phyloP scores from a whole-genome alignment of 371 early-diverging fungal genomes.

The Mucor velutinosus region DNA sequence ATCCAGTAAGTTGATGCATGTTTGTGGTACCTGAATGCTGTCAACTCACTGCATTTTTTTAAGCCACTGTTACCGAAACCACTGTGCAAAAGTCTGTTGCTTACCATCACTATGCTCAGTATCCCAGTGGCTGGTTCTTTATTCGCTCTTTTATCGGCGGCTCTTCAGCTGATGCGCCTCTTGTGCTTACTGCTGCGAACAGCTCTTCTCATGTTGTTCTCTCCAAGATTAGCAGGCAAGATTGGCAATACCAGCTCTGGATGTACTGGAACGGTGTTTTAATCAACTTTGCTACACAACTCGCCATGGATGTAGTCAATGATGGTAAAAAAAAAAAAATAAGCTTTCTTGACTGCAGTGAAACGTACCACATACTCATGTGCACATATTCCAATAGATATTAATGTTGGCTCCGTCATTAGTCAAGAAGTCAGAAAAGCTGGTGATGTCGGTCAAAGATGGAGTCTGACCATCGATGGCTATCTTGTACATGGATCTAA shows the following conservation, averaged over 20 bases:
- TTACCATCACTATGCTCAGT: conserved; percentile 43
- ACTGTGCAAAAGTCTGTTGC: conserved; percentile 32
- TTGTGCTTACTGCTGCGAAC: conserved; percentile 39
- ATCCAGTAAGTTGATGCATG: conserved; percentile 20
- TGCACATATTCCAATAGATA: conserved; percentile 6
- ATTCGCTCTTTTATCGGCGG: conserved; percentile 33
- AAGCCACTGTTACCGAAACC: conserved; percentile 26
- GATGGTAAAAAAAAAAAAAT: conserved; percentile 22
- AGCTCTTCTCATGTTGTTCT: conserved; percentile 18
- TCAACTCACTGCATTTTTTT: neutral
- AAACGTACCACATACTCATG: neutral
- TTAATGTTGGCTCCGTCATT: conserved; percentile 25
- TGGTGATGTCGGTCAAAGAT: conserved; percentile 25
- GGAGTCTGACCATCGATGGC: conserved; percentile 31
- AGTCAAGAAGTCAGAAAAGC: conserved; percentile 23
- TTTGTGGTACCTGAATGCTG: neutral
- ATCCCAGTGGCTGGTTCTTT: conserved; percentile 50
- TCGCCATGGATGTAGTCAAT: conserved; percentile 37
- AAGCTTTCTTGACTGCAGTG: neutral
- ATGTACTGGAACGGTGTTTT: conserved; percentile 52
- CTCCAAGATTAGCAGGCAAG: conserved; percentile 19
- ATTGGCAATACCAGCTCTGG: conserved; percentile 56
- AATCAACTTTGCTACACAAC: conserved; percentile 54
- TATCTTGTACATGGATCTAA: conserved; percentile 22
- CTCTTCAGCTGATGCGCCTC: conserved; percentile 27